phyloP scores from a whole-genome alignment of 2,329 filamentous ascomycete genomes.

The Berkeleyomyces basicola region DNA sequence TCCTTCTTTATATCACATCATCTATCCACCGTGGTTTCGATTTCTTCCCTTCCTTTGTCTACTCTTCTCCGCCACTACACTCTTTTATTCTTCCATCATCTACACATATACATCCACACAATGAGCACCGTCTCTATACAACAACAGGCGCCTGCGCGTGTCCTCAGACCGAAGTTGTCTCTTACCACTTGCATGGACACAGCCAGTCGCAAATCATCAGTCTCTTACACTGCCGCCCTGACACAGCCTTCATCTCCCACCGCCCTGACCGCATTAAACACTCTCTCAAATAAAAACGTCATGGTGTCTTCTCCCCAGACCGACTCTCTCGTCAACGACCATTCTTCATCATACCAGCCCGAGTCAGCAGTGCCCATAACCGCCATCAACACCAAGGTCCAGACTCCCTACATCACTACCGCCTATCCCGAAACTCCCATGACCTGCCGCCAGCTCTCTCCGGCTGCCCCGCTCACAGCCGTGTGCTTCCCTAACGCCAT shows the following conservation, averaged over 20 bases:
- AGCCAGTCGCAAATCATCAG: background rate
- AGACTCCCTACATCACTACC: constrained; percentile 22
- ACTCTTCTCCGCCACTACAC: background rate
- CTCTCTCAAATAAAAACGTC: constrained; percentile 44
- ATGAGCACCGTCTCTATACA: constrained; percentile 8
- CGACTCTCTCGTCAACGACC: background rate
- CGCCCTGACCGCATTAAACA: constrained; percentile 47
- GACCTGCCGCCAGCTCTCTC: constrained; percentile 34
- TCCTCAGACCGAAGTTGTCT: constrained; percentile 18
- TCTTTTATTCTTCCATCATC: constrained; percentile 14
- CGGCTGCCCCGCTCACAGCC: constrained; percentile 24
- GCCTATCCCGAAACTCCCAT: constrained; percentile 37
- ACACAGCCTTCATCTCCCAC: constrained; percentile 43
- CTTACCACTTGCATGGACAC: constrained; percentile 28
- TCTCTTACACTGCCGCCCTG: constrained; percentile 28
- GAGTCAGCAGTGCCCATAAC: constrained; percentile 7
- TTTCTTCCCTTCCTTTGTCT: background rate
- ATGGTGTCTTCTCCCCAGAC: constrained; percentile 22
- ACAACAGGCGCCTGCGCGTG: constrained; percentile 1
- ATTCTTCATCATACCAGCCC: background rate
- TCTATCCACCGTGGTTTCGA: background rate
- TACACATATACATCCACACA: background rate
- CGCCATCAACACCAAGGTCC: constrained; percentile 10
- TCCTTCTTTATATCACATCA: background rate
- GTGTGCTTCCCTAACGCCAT: constrained; percentile 37